These are phyloP conservation scores for Plasmodium ovale DNA, from an alignment of 169 alveolate species.

Conservation along the genomic window DNA sequence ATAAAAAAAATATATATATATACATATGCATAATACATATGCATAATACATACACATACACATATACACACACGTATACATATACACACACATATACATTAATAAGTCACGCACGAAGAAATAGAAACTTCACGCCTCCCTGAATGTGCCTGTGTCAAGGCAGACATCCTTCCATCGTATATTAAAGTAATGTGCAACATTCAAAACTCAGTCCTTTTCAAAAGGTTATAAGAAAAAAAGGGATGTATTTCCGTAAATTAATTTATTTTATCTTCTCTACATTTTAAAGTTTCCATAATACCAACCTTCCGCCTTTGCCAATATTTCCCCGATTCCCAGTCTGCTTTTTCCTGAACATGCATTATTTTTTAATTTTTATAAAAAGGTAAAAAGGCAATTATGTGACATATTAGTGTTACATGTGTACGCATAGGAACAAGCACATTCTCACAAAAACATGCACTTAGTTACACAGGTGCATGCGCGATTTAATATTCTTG, in stretches of 20 bases:
- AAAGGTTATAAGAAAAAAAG: no score
- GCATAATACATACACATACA: neutral
- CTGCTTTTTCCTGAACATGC: constrained; percentile 3
- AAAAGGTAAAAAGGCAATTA: neutral
- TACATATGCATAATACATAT: no score
- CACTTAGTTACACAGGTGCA: neutral
- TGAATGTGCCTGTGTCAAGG: no score
- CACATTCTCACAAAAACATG: no score
- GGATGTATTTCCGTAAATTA: neutral
- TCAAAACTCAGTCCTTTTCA: neutral
- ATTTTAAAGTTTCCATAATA: constrained; percentile 46
- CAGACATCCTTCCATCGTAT: no score
- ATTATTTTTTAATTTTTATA: neutral
- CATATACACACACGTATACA: neutral
- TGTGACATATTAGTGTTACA: no score
- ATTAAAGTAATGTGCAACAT: no score
- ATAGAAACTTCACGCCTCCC: no score
- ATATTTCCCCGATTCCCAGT: constrained; percentile 67
- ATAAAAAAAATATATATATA: no score
- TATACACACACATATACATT: neutral
- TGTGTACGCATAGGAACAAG: neutral
- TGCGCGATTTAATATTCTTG: neutral
- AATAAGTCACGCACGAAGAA: neutral
- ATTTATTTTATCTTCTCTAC: constrained; percentile 12
- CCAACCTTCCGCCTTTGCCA: constrained; percentile 44